A percentile compares a stretch with the other conserved stretches of the same genome.
phyloP scores from a whole-genome alignment of 805 yeast genomes.

The Zygosaccharomyces gambellarensis region DNA sequence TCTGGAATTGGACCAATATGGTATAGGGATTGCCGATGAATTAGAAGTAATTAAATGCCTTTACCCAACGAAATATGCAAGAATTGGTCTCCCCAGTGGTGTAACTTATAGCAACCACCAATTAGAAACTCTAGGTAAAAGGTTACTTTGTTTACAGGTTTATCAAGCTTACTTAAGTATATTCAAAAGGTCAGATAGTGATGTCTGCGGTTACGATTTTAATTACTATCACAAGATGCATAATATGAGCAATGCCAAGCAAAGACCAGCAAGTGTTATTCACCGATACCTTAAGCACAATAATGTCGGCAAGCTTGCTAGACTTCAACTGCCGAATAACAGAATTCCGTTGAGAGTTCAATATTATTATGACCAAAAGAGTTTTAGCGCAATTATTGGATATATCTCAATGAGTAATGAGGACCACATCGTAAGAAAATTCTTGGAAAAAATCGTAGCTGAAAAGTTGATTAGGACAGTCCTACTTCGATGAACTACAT shows the following conservation, averaged over 20 bases:
- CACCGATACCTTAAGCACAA: constrained; percentile 11
- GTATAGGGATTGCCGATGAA: constrained; percentile 8
- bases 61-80: constrained; percentile 14
- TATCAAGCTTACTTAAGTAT: constrained; percentile 12
- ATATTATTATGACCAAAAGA: constrained; percentile 13
- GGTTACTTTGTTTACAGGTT: constrained; percentile 9
- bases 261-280: constrained; percentile 9
- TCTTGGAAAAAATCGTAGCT: constrained; percentile 21
- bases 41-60: constrained; percentile 17
- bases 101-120: constrained; percentile 8
- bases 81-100: constrained; percentile 12
- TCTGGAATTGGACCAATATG: constrained; percentile 12
- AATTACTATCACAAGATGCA: constrained; percentile 17
- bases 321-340: constrained; percentile 17
- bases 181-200: constrained; percentile 17
- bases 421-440: constrained; percentile 13
- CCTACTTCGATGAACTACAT: constrained; percentile 6
- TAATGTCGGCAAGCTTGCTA: constrained; percentile 11
- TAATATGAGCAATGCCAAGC: constrained; percentile 13
- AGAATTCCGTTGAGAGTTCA: constrained; percentile 23
- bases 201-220: constrained; percentile 22
- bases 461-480: constrained; percentile 17
- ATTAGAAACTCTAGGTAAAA: constrained; percentile 14
- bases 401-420: constrained; percentile 20
- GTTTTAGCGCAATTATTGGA: constrained; percentile 27